Evolutionary conservation across 2,329 filamentous ascomycete genomes (phyloP).

Genomic region (Aspergillus novofumigatus): DNA sequence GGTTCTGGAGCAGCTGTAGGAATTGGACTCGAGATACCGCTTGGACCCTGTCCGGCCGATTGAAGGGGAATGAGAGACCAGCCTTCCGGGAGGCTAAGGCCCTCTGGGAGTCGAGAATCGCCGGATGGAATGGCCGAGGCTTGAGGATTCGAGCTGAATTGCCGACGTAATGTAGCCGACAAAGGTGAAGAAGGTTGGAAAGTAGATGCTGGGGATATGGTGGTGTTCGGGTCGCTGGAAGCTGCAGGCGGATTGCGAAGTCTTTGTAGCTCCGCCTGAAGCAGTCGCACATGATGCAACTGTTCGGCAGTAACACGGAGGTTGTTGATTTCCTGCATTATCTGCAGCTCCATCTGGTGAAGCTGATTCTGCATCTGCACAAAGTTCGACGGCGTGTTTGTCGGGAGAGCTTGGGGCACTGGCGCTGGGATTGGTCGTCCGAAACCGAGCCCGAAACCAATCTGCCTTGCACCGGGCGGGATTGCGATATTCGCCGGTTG

Average conservation of each 20-base stretch:
- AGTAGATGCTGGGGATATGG: constrained; percentile 10
- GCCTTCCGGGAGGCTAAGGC: constrained; percentile 50
- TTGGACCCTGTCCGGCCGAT: constrained; percentile 11
- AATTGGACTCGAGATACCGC: neutral
- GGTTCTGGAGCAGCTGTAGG: constrained; percentile 6
- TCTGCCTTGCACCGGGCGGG: constrained; percentile 32
- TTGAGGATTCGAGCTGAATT: constrained; percentile 27
- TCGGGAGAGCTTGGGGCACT: constrained; percentile 12
- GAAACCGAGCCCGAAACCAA: constrained; percentile 41
- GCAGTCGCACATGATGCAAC: constrained; percentile 60
- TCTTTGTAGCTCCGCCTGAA: constrained; percentile 64
- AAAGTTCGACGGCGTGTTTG: constrained; percentile 16
- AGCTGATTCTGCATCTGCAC: constrained; percentile 56
- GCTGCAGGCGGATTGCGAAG: constrained; percentile 52
- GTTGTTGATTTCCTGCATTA: constrained; percentile 62
- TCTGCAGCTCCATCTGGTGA: constrained; percentile 62
- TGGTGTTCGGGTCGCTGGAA: constrained; percentile 6
- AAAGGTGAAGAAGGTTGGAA: constrained; percentile 16
- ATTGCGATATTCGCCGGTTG: constrained; percentile 31
- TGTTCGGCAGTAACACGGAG: constrained; percentile 65
- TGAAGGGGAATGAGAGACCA: constrained; percentile 37
- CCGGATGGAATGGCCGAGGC: constrained; percentile 36
- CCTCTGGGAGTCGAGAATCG: constrained; percentile 47
- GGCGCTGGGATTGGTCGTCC: constrained; percentile 27
- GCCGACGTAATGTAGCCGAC: constrained; percentile 22